Evolutionary conservation across 805 yeast genomes (phyloP).

Genomic region (Candida dendrica): DNA sequence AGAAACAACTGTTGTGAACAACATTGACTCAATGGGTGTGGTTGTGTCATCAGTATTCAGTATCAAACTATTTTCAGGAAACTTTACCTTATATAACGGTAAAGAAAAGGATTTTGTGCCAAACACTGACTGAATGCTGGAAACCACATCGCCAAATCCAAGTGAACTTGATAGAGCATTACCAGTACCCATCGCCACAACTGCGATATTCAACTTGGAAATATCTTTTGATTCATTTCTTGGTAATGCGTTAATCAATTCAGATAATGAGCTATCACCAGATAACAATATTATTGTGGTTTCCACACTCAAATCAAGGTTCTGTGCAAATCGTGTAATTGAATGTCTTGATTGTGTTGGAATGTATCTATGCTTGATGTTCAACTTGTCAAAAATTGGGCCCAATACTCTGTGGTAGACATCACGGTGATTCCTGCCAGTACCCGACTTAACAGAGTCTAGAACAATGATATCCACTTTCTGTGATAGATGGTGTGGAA

Average conservation of each 20-base stretch:
- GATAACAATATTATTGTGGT: slow-evolving; percentile 56
- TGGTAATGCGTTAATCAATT: slow-evolving; percentile 52
- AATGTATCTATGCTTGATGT: slow-evolving; percentile 31
- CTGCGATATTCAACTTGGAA: slow-evolving; percentile 15
- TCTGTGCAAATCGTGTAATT: slow-evolving; percentile 32
- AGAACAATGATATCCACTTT: slow-evolving; percentile 17
- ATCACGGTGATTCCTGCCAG: slow-evolving; percentile 27
- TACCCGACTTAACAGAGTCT: slow-evolving; percentile 31
- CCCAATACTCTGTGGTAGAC: slow-evolving; percentile 35
- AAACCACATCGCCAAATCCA: slow-evolving; percentile 28
- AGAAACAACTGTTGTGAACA: slow-evolving; percentile 59
- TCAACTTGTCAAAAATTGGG: slow-evolving; percentile 38
- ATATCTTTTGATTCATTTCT: slow-evolving; percentile 1
- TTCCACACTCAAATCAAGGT: slow-evolving; percentile 14
- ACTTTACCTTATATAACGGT: slow-evolving; percentile 26
- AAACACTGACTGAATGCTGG: slow-evolving; percentile 31
- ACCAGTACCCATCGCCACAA: slow-evolving; percentile 79
- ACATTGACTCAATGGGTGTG: slow-evolving; percentile 6
- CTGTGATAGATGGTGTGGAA: slow-evolving; percentile 7
- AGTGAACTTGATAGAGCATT: slow-evolving; percentile 70
- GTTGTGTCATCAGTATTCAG: neutral
- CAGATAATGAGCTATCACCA: slow-evolving; percentile 83
- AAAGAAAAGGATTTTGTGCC: slow-evolving; percentile 11
- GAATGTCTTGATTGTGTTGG: slow-evolving; percentile 33
- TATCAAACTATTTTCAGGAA: slow-evolving; percentile 20